These are phyloP conservation scores for Neocallimastix lanati DNA, from an alignment of 192 early-diverging fungal species.

Conservation along the genomic window DNA sequence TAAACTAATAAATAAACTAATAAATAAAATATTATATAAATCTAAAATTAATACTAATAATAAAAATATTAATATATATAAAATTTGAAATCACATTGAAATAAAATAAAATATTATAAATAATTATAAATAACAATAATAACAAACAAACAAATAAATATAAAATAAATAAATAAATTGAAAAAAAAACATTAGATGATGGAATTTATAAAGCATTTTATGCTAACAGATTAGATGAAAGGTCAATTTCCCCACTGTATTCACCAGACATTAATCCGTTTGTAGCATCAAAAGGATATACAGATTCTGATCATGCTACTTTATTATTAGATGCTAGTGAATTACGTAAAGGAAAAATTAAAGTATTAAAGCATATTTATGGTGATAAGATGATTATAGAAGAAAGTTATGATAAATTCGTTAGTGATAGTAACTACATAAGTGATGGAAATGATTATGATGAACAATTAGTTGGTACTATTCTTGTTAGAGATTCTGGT, in stretches of 20 bases:
- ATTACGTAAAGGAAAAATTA: constrained; percentile 46
- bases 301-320: constrained; percentile 47
- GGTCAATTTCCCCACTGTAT: constrained; percentile 52
- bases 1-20: too few species aligned
- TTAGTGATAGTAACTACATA: background rate
- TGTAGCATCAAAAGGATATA: constrained; percentile 62
- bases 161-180: too few species aligned
- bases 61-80: too few species aligned
- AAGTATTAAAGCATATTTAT: constrained; percentile 15
- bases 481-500: background rate
- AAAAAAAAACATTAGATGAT: constrained; percentile 2
- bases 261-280: constrained; percentile 60
- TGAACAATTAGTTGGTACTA: background rate
- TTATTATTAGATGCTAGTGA: constrained; percentile 43
- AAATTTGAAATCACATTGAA: too few species aligned
- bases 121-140: too few species aligned
- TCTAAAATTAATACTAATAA: background rate
- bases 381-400: constrained; percentile 14
- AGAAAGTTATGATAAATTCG: constrained; percentile 1
- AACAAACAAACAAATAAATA: too few species aligned
- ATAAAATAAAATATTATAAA: too few species aligned
- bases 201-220: constrained; percentile 20
- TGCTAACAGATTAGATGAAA: constrained; percentile 41
- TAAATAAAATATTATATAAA: too few species aligned
- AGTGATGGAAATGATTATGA: background rate